Evolutionary conservation across 2,329 filamentous ascomycete genomes (phyloP).

Genomic region (Verticillium alfalfae): DNA sequence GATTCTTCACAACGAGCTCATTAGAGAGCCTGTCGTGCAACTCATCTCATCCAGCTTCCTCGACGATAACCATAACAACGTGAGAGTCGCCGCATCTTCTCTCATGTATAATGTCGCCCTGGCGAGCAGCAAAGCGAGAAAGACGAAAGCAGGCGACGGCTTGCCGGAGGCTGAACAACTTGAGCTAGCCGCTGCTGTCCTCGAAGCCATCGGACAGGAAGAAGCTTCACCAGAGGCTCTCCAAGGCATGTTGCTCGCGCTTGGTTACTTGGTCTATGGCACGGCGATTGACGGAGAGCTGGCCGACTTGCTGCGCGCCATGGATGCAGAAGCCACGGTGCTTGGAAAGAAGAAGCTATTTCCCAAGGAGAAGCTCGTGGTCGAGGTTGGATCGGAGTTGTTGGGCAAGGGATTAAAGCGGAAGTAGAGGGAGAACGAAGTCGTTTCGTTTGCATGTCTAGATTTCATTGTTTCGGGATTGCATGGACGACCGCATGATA

Average conservation of each 20-base stretch:
- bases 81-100: slow-evolving; percentile 76
- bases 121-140: slow-evolving; percentile 61
- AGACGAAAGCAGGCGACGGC: slow-evolving; percentile 48
- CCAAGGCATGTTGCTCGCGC: slow-evolving; percentile 68
- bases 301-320: slow-evolving; percentile 69
- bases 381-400: slow-evolving; percentile 46
- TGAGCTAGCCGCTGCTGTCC: slow-evolving; percentile 72
- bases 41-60: slow-evolving; percentile 75
- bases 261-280: slow-evolving; percentile 73
- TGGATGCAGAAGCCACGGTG: slow-evolving; percentile 68
- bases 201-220: slow-evolving; percentile 65
- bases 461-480: neutral
- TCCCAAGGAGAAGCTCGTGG: slow-evolving; percentile 50
- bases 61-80: slow-evolving; percentile 66
- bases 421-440: slow-evolving; percentile 6
- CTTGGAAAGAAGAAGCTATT: slow-evolving; percentile 51
- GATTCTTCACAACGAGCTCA: slow-evolving; percentile 43
- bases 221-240: slow-evolving; percentile 63
- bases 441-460: neutral
- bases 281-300: slow-evolving; percentile 66
- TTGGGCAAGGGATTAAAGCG: slow-evolving; percentile 43
- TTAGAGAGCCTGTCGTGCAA: slow-evolving; percentile 57
- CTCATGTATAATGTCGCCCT: slow-evolving; percentile 78
- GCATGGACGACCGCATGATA: neutral
- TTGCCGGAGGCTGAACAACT: slow-evolving; percentile 69